Base-by-base conservation (phyloP, 2,329 filamentous ascomycete species). In the Colletotrichum noveboracense region DNA sequence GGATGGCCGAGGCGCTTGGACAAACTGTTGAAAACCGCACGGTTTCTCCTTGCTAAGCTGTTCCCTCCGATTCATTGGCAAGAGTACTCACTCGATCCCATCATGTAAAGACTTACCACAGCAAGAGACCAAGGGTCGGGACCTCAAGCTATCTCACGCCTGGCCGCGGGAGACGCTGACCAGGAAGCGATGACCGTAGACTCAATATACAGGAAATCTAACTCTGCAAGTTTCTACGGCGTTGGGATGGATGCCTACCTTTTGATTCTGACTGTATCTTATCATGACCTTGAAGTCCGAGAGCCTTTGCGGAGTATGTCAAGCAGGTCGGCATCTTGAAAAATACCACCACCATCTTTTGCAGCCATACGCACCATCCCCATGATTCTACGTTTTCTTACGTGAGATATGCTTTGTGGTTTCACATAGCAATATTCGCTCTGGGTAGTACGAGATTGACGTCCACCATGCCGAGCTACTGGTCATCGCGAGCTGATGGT, bases 1-100 rank as follows among this genome's bases (percentile, higher is more conserved):
- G 32, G 5, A 34, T 0, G 12, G 12, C 2, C 5, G 32, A 34
- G 7, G 28, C 28, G 7, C 28, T 28, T 28, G 28, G 26, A 10
- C 4, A 10, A 6, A 6, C 38, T 10, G 2, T 43, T 0, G 38
- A n/a, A n/a, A 43, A 43, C 3, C 38, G 38, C 38, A 4, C 3
- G 5, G 1, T 3, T 6, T n/a, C 18, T n/a, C 38, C 38, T n/a
- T 3, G 3, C 5, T 43, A 3, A n/a, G 2, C 38, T 43, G 2
- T n/a, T 43, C 38, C 16, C 38, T 43, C 38, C 5, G 38, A 1
- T n/a, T n/a, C 16, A 0, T n/a, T n/a, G 18, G 18, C 9, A 43
- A 43, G 18, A 43, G 18, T 5, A 10, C 38, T 43, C 16, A n/a
- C 18, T n/a, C 18, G 38, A 2, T n/a, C 38, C 9, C 9, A 43